Evolutionary conservation across 768 basidiomycete species (phyloP).

Genomic region (Galerina sulciceps): DNA sequence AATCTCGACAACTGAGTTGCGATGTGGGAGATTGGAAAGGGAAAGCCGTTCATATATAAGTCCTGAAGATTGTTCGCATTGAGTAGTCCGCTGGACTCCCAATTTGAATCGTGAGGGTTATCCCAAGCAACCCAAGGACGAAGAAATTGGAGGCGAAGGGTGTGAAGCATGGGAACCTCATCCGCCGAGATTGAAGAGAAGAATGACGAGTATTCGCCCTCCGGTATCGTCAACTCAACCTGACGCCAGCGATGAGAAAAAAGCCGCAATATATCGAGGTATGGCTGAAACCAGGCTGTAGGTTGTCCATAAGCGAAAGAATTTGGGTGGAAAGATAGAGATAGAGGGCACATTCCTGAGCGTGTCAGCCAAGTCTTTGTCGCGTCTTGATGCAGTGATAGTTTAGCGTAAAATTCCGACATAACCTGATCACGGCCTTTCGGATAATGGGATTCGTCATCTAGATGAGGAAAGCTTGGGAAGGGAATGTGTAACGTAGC

Average conservation of each 20-base stretch:
- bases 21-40: background rate
- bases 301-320: too few species aligned
- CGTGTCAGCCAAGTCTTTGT: conserved; percentile 11
- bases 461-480: background rate
- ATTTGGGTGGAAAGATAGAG: conserved; percentile 8
- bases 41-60: background rate
- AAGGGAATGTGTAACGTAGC: conserved; percentile 10
- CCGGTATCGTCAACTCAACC: background rate
- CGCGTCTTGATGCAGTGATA: background rate
- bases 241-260: conserved; percentile 4
- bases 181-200: background rate
- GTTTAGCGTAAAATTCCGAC: background rate
- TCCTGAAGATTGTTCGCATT: background rate
- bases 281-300: background rate
- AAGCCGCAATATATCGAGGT: background rate
- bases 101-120: background rate
- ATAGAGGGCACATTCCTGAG: conserved; percentile 3
- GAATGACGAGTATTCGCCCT: background rate
- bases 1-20: background rate
- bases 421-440: background rate
- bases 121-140: background rate
- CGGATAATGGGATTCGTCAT: background rate
- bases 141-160: conserved; percentile 1
- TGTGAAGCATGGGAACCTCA: conserved; percentile 7
- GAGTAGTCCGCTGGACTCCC: background rate